phyloP scores from a whole-genome alignment of 257 asterid species.

The Sherardia arvensis region DNA sequence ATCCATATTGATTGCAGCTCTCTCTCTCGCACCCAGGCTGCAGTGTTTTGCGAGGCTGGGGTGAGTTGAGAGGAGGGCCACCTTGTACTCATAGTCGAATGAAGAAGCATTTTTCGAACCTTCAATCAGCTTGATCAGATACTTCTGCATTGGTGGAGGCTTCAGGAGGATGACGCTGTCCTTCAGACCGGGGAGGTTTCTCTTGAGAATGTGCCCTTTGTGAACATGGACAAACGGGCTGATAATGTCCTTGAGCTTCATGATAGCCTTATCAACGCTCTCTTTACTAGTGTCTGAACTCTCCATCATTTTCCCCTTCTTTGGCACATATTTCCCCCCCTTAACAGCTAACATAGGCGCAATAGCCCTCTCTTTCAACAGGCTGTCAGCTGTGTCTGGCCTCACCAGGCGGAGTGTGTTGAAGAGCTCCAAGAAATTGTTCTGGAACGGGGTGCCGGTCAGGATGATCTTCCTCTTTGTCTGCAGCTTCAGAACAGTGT shows the following conservation, averaged over 20 bases:
- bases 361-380: slow-evolving; percentile 22
- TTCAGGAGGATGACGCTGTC: slow-evolving; percentile 39
- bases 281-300: slow-evolving; percentile 1
- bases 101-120: not conserved
- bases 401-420: slow-evolving; percentile 40
- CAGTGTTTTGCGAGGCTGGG: slow-evolving; percentile 29
- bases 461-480: slow-evolving; percentile 44
- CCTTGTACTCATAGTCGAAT: slow-evolving; percentile 26
- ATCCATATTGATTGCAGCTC: slow-evolving; percentile 12
- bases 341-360: slow-evolving; percentile 19
- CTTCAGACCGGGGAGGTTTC: slow-evolving; percentile 46
- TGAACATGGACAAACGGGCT: slow-evolving; percentile 53
- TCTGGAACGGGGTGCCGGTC: slow-evolving; percentile 71
- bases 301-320: not conserved
- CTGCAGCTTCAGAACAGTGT: slow-evolving; percentile 27
- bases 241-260: slow-evolving; percentile 32
- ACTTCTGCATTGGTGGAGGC: slow-evolving; percentile 36
- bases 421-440: slow-evolving; percentile 48
- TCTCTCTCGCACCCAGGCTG: slow-evolving; percentile 18
- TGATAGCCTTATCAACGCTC: slow-evolving; percentile 18
- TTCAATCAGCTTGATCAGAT: slow-evolving; percentile 27
- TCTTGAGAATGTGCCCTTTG: slow-evolving; percentile 42
- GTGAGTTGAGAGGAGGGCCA: slow-evolving; percentile 57
- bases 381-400: slow-evolving; percentile 34
- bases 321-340: not conserved